Conservation (phyloP, 1,139 yeast genomes). For the Saccharomyces hybrid region DNA sequence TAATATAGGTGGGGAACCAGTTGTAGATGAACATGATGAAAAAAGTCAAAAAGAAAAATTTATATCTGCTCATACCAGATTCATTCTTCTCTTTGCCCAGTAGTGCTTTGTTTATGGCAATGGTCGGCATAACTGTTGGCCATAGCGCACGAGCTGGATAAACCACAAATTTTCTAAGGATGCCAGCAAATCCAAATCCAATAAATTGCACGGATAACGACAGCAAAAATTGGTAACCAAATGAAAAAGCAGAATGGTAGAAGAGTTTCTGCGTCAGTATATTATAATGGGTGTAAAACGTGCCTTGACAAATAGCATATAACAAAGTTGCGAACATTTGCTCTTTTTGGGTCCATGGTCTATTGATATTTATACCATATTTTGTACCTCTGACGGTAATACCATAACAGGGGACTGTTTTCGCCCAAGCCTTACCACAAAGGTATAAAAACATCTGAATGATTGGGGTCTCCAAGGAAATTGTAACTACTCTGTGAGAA, state of each 20-base stretch:
- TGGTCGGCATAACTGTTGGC: constrained; percentile 49
- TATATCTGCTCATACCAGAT: constrained; percentile 43
- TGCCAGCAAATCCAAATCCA: constrained; percentile 60
- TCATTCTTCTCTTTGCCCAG: constrained; percentile 38
- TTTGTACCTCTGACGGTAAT: constrained; percentile 36
- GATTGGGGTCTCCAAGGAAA: constrained; percentile 40
- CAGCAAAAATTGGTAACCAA: constrained; percentile 46
- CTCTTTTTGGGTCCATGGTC: constrained; percentile 62
- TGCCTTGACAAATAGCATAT: constrained; percentile 38
- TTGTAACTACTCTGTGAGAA: constrained; percentile 48
- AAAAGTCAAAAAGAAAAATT: constrained; percentile 39
- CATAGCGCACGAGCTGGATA: constrained; percentile 52
- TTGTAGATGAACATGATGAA: constrained; percentile 41
- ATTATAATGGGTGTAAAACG: constrained; percentile 40
- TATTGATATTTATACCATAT: constrained; percentile 43
- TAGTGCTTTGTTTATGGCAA: constrained; percentile 52
- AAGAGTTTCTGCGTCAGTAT: constrained; percentile 41
- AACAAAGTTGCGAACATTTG: constrained; percentile 54
- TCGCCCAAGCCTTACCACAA: constrained; percentile 40
- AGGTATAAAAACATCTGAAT: constrained; percentile 55
- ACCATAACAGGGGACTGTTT: constrained; percentile 43
- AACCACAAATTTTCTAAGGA: constrained; percentile 48
- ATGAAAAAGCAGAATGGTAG: constrained; percentile 38
- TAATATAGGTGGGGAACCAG: constrained; percentile 46
- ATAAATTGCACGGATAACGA: constrained; percentile 48